Base-by-base conservation (phyloP, 2,329 filamentous ascomycete species). In the Leptographium radiaticola region DNA sequence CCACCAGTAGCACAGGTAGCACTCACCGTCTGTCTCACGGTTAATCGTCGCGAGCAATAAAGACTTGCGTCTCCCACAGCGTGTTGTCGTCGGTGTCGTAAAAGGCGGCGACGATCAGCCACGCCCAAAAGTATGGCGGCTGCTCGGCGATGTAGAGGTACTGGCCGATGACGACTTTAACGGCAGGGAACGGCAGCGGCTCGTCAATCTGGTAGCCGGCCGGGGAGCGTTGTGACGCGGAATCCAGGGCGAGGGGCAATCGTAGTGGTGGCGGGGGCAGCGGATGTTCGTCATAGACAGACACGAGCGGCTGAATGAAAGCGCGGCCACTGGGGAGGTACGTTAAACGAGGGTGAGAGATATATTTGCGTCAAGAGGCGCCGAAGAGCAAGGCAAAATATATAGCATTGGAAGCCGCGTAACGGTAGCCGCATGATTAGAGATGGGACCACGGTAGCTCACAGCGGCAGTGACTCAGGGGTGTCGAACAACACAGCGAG, bases 11-110 rank as follows among this genome's bases (percentile, higher is more conserved):
- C 9, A 36, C 6, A 36, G 34, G 34, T 13, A 36, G 34, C 9
- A 36, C 34, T 13, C 6, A 36, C 34, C 34, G 25, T 25, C 12
- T 10, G 34, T 36, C 34, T 10, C 9, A 36, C 9, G 34, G 9
- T 13, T 13, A 9, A 13, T 42, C 13, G 6, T 49, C 51, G 8
- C 56, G 54, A 8, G 39, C 8, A 20, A 70, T 55, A 33, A 76
- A 71, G 20, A 75, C 53, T 61, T 76, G 68, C 0, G 66, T 71
- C 47, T 72, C 74, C 72, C 73, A 77, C 42, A 77, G 55, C 5
- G 68, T 61, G 38, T 62, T 63, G 44, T 68, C 67, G 11, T 68
- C 53, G 1, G 57, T 53, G 64, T 77, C 72, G 62, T 73, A 75
- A 52, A 76, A 77, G 1, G 69, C 68, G 0, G 68, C 74, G 15